phyloP scores from a whole-genome alignment of 2,329 filamentous ascomycete genomes.

The Penicillium freii region DNA sequence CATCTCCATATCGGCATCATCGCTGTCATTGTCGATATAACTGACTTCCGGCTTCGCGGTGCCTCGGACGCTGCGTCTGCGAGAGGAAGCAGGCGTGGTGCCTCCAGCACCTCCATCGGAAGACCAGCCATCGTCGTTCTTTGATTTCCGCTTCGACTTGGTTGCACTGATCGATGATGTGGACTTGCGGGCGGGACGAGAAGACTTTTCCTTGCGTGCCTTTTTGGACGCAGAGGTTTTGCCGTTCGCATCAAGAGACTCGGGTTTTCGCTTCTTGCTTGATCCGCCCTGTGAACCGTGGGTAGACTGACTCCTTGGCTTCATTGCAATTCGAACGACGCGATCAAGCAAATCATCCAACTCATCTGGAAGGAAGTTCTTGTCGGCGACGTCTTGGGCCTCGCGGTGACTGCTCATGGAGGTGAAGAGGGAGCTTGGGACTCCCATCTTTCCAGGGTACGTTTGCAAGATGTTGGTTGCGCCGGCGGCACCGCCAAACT shows the following conservation, averaged over 20 bases:
- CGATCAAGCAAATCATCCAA: constrained; percentile 74
- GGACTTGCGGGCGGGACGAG: constrained; percentile 34
- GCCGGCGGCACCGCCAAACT: constrained; percentile 41
- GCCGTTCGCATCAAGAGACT: constrained; percentile 30
- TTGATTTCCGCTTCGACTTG: constrained; percentile 40
- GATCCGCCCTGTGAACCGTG: constrained; percentile 22
- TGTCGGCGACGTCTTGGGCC: constrained; percentile 82
- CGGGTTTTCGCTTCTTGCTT: constrained; percentile 45
- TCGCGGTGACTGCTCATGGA: constrained; percentile 71
- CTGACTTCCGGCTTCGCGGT: constrained; percentile 38
- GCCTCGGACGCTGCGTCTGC: constrained; percentile 43
- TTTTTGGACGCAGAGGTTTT: constrained; percentile 30
- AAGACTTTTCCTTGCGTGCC: constrained; percentile 31
- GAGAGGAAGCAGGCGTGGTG: constrained; percentile 31
- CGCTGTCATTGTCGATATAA: constrained; percentile 47
- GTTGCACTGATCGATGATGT: constrained; percentile 25
- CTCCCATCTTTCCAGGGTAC: constrained; percentile 73
- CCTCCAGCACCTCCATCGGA: constrained; percentile 43
- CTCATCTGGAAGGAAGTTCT: constrained; percentile 76
- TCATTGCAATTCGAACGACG: constrained; percentile 67
- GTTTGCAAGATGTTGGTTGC: constrained; percentile 66
- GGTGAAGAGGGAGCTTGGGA: constrained; percentile 77
- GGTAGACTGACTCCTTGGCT: constrained; percentile 49
- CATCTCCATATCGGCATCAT: constrained; percentile 46
- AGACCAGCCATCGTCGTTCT: constrained; percentile 42